These are phyloP conservation scores for Spencermartinsiella ligniputridi DNA, from an alignment of 1,139 yeast genomes.

Conservation along the genomic window DNA sequence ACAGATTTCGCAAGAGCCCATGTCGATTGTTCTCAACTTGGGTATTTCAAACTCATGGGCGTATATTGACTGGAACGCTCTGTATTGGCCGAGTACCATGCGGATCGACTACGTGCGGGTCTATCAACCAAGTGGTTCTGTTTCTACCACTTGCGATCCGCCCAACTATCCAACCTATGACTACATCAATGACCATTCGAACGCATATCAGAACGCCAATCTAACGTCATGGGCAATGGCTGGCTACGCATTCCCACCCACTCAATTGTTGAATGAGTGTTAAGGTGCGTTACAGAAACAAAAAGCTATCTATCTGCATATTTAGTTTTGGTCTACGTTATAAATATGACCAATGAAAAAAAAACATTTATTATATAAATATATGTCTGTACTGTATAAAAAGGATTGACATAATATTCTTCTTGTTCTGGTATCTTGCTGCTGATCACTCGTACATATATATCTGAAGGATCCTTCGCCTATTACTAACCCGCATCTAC, in stretches of 20 bases:
- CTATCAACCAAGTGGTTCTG: conserved; percentile 59
- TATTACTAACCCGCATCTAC: no score
- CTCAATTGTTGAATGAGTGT: background rate
- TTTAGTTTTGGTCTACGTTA: no score
- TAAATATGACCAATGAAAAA: no score
- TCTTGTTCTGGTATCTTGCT: no score
- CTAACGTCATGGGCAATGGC: conserved; percentile 62
- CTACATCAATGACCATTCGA: conserved; percentile 59
- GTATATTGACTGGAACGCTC: conserved; percentile 69
- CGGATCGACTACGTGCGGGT: conserved; percentile 72
- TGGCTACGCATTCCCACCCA: conserved; percentile 62
- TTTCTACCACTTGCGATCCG: conserved; percentile 71
- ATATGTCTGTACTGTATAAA: no score
- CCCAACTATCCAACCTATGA: conserved; percentile 64
- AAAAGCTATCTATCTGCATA: no score
- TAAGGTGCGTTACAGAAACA: no score
- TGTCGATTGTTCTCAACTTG: conserved; percentile 72
- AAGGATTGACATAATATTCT: no score
- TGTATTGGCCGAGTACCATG: conserved; percentile 64
- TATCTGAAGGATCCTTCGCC: no score
- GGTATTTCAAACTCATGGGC: conserved; percentile 84
- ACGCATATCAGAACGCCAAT: conserved; percentile 61
- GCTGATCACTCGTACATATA: no score
- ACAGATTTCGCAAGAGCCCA: conserved; percentile 74
- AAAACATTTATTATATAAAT: no score